Evolutionary conservation across 1,139 yeast species (phyloP), one percentile per base, ranked within the genome.

Genomic region (Geotrichum histeridarum): DNA sequence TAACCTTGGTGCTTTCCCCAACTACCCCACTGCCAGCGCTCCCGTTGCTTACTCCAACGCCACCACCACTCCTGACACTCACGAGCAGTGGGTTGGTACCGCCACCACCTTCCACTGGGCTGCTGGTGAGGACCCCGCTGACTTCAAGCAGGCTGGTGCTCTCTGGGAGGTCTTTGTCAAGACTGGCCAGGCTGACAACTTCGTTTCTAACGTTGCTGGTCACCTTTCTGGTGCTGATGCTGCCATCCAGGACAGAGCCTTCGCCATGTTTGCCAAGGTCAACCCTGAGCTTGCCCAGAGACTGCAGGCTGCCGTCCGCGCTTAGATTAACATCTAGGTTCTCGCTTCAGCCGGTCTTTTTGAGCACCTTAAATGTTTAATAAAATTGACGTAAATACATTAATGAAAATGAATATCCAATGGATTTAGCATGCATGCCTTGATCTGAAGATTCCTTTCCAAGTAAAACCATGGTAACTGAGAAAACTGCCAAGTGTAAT

Each of bases 61-160:
- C 55, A 60, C 70, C 54, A 64, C 67, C 58, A 61, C 62, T 51
- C 81, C 77, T 70, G 78, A 79, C 67, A 81, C 80, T 60, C 96
- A 89, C 72, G 97, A 91, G 74, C 78, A 80, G 59, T 90, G 96
- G 91, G 74, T 77, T 57, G 97, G 97, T 59, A 83, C 94, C 60
- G 96, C 95, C 55, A 76, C 83, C 61, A 88, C 89, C 64, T 86
- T 82, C 83, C 93, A 88, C 76, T 90, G 96, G 96, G 4, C 43
- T 4, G 81, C 80, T 56, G 54, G 65, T 37, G 79, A 79, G 46
- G 85, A 83, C 56, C 84, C 78, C 55, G 77, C 75, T 55, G 96
- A 89, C 70, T 83, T 70, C 64, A 76, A 77, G 66, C 87, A 84
- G 73, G 79, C 97, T 65, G 77, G 85, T 72, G 76, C 70, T 63